Base-by-base conservation (phyloP, 192 early-diverging fungal species). In the Oehlia diaphana region DNA sequence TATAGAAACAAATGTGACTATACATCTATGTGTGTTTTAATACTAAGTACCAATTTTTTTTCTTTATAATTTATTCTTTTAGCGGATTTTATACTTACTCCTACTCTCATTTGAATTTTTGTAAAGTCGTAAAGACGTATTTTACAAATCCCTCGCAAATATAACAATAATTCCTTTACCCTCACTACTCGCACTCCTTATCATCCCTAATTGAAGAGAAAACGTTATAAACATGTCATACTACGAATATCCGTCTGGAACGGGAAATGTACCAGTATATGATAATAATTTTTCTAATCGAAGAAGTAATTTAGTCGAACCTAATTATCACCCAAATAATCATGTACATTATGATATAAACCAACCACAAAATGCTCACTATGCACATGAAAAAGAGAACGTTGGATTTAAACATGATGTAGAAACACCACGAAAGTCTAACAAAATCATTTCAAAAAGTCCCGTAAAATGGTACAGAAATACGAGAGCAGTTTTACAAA, bases 381-480 rank as follows among this genome's bases (percentile, higher is more conserved):
- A 19, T 58, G 19, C 53, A 58, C 1, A 16, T 5, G 53, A 58
- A 7, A 58, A 58, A 21, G 53, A 58, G 53, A n/a, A 58, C 19
- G 1, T 58, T 6, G 6, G 4, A 58, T 58, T 21, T 19, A 3
- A 58, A 14, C 3, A 58, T 58, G 53, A 21, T 21, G 53, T 6
- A 21, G 14, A 19, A 58, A 0, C 53, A 21, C 0, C 53, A 7
- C 14, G 21, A 21, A 58, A 58, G 5, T 0, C 1, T 6, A 58
- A 58, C 0, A 58, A 58, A 63, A 62, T 75, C 39, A 63, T 75
- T 37, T n/a, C 74, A 63, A 47, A 50, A 47, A 31, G 23, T 53
- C 44, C 71, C 13, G 71, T 72, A 19, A 72, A 72, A 28, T 72
- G 71, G 71, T 72, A 72, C 23, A 72, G 12, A 33, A 49, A 79